Base-by-base conservation (phyloP, 2,329 filamentous ascomycete genomes). In the Fusarium sororula region DNA sequence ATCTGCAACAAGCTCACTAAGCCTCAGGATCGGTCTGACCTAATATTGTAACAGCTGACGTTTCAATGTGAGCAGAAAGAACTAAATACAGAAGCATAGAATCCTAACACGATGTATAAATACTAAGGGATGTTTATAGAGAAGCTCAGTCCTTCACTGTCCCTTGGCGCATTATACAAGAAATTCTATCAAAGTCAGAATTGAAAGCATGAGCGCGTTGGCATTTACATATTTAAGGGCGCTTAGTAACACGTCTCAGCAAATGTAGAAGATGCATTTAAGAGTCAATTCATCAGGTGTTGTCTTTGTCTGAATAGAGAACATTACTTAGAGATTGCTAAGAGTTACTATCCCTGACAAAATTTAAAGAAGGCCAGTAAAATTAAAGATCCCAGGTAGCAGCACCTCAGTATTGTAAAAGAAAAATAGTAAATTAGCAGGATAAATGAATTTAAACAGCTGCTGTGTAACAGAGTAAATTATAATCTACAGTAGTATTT, bases 111-210 rank as follows among this genome's bases (percentile, higher is more conserved):
- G 10, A 26, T 32, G 39, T 38, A 35, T 1, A 18, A 30, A 22
- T 20, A 59, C 48, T 37, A 61, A 55, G 10, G 65, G 26, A 60
- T 51, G 30, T 45, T 35, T 55, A 51, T 37, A 51, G 55, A 61
- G 59, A 12, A 42, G 15, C 12, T 65, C 13, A 3, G 17, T 24
- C 5, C 3, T 13, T 5, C 7, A 18, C 5, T 8, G 6, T 30
- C 17, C 7, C 6, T 12, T 6, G 11, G 32, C 8, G 3, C 6
- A 3, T 17, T n/a, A 0, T 6, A 17, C 9, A 10, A 11, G 9
- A 11, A 11, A 42, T n/a, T 42, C 14, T 7, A 11, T 42, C 3
- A 3, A 11, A 7, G 41, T 17, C 9, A 42, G 8, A 11, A 42
- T 17, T 17, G 0, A 42, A 17, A n/a, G n/a, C n/a, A n/a, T n/a